Percentiles rank a stretch among this genome's conserved stretches.
phyloP scores from a whole-genome alignment of 345 rosid genomes.

The Populus ilicifolia region DNA sequence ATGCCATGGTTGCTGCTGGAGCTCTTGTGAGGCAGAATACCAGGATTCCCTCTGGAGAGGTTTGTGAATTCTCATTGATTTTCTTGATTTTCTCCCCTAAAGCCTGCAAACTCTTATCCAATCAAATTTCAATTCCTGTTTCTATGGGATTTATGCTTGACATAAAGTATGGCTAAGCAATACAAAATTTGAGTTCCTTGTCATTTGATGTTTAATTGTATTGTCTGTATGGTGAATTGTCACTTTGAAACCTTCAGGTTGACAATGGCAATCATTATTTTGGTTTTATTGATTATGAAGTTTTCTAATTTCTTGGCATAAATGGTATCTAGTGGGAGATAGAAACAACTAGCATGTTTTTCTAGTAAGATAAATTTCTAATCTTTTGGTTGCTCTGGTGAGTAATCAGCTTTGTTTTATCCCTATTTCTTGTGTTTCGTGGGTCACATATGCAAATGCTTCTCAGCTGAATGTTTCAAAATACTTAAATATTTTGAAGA shows the following conservation, averaged over 20 bases:
- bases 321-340: no score
- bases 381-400: no score
- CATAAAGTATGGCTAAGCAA: neutral
- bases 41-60: slow-evolving; percentile 83
- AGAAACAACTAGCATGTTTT: no score
- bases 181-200: neutral
- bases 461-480: no score
- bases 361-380: no score
- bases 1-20: slow-evolving; percentile 96
- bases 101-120: neutral
- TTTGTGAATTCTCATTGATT: slow-evolving; percentile 11
- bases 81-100: neutral
- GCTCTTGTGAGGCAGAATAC: slow-evolving; percentile 90
- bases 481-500: no score
- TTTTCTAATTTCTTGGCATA: no score
- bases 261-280: neutral
- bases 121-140: neutral
- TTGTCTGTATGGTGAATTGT: neutral
- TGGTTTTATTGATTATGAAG: neutral
- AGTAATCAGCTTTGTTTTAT: no score
- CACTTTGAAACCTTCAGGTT: neutral
- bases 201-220: neutral
- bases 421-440: no score
- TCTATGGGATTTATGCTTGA: neutral
- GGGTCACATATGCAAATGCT: no score